Evolutionary conservation across 768 basidiomycete species (phyloP), one percentile per base, ranked within the genome.

Genomic region (Chalciporus pseudorubinellus): DNA sequence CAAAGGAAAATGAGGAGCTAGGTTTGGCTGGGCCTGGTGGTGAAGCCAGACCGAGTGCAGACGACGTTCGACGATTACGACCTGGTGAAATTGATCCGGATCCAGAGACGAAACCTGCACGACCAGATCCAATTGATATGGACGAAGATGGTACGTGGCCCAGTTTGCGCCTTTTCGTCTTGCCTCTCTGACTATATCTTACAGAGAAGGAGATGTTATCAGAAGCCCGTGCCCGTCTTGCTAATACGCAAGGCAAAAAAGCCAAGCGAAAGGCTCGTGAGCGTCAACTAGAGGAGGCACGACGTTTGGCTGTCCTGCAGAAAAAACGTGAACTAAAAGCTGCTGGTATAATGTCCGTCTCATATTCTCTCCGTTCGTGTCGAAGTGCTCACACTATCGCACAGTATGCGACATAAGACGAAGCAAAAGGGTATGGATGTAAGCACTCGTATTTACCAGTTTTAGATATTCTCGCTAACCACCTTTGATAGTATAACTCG

Each of bases 61-160:
- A 97, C 49, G 95, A 98, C 57, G 84, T 95, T 36, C 78, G 95
- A 48, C 79, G 84, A 54, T 74, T 99, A 55, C 78, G 93, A 44
- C 93, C 97, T 8, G 97, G 97, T 39, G 97, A 98, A 72, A 95
- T 99, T 52, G 97, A 99, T 70, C 95, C 95, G 6, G 95, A 99
- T 72, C 97, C 97, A 13, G 97, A 99, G 72, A 97, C 95, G 10
- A 95, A 98, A 65, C 93, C 97, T 43, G 97, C 97, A 11, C 82
- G 97, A 22, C 97, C 97, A 6, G 97, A 99, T 74, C 97, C 97
- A 6, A 98, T 98, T 60, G 97, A 99, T 72, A 99, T 99, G 97
- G 97, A 99, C 66, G 97, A 99, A 73, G 97, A 98, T 65, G 95
- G 92, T 88, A 57, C 51, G 81, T 73, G 31, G 1, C 14, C 11